Base-by-base conservation (phyloP, 129 eudicot species). In the Apium graveolens region DNA sequence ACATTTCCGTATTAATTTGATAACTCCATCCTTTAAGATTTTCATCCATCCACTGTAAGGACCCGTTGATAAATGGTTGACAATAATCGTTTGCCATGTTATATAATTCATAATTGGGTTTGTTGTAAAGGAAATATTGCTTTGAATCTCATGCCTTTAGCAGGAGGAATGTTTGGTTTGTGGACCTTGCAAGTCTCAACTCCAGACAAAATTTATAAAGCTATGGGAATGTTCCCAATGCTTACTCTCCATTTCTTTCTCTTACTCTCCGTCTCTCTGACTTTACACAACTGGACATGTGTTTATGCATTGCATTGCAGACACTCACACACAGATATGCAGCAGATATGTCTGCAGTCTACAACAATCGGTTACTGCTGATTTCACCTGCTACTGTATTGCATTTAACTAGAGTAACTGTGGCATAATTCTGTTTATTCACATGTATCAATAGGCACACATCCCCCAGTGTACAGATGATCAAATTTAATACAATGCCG, bases 111-210 rank as follows among this genome's bases (percentile, higher is more conserved):
- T 49, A 18, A 49, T 49, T 18, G 20, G 4, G 57, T 35, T 35
- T 75, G 79, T 44, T 68, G 78, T 74, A 18, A 18, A 49, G 57
- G 20, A 43, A 63, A 35, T 16, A 26, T 84, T 65, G 79, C 86
- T 87, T 87, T 84, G 87, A 81, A 77, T 83, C 87, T 81, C 81
- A 80, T 80, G 81, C 74, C 45, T 70, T 78, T 75, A 55, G 74
- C 79, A 29, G 42, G 63, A 65, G 46, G 60, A 78, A 78, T 78
- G 80, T 77, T 27, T 32, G 84, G 70, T 66, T 76, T 77, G 81
- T 80, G 81, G 75, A 71, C 71, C 51, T 77, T 78, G 39, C 45
- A 44, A 34, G n/a, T 31, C 24, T 45, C 35, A 46, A 65, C 34
- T 31, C 80, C 51, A 75, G 81, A 83, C 85, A 78, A 78, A 78